Evolutionary conservation across 371 early-diverging fungal species (phyloP), one percentile per base, ranked within the genome.

Genomic region (Apophysomyces trapeziformis): DNA sequence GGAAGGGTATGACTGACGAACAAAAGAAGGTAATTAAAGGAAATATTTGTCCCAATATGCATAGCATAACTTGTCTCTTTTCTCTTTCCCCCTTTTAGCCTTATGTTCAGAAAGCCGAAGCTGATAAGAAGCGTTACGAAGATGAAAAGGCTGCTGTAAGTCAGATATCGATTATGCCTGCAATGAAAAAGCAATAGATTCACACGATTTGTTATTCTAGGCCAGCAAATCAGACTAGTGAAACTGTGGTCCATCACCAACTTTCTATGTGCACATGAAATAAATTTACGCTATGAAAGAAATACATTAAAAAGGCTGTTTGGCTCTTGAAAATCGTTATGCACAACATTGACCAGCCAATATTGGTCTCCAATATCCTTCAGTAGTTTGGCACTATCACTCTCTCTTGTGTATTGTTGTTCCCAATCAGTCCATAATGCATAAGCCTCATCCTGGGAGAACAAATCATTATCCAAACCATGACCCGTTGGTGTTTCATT

Each of bases 371-470:
- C 76, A 54, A 95, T 83, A 16, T 84, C 76, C 37, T 77, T 61
- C 35, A 98, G 75, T 44, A 95, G 71, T 64, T 79, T 71, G 45
- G 70, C 75, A 21, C 87, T 85, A 1, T 73, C 58, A 7, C 91
- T 86, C 11, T 70, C 81, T 2, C 77, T 80, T 2, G 86, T 75
- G 71, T 95, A 95, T 67, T 95, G 81, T 11, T 80, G 73, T 37
- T 89, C 90, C 99, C 98, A 98, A 80, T 93, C 91, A 38, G 79
- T 79, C 96, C 98, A 97, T 35, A 96, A 84, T 63, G 85, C 87
- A 78, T 90, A 96, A 0, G 97, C 96, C 69, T 97, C 97, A 39
- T 90, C 87, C 71, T 86, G 74, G 26, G 32, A 26, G 32, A 38
- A 61, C 9, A 38, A 36, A 58, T 36, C 63, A 56, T 58, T 58